Evolutionary conservation across 495 filamentous ascomycete genomes (phyloP), one percentile per base, ranked within the genome.

Genomic region (Neurospora sp.): DNA sequence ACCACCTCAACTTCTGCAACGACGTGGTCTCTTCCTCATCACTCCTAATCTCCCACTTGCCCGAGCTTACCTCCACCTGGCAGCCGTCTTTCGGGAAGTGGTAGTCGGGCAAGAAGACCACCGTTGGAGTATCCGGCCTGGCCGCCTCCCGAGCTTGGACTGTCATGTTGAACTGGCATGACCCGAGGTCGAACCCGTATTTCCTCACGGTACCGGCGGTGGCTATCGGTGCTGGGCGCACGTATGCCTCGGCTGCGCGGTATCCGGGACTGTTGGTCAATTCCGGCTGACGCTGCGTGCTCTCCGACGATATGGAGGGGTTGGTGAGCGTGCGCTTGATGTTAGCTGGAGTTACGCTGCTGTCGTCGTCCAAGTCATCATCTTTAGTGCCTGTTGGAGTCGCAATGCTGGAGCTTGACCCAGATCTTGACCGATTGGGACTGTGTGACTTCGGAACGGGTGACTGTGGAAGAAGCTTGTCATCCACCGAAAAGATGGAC

Each of bases 191-290:
- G 78, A 99, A 98, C 1, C 88, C 89, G 76, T 91, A 92, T 37
- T 85, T 82, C 11, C 83, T 76, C 40, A 97, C 82, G 14, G 83
- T 84, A 0, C 96, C 95, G 61, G 88, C 89, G 0, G 90, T 92
- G 53, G 83, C 84, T 70, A 97, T 90, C 0, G 96, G 94, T 41
- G 91, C 90, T 7, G 96, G 95, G 4, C 96, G 91, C 42, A 98
- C 87, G 73, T 91, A 98, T 7, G 96, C 96, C 78, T 98, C 94
- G 12, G 93, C 94, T 4, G 96, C 96, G 61, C 96, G 91, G 76
- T 90, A 95, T 1, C 95, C 94, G 5, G 90, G 89, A 14, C 86
- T 80, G 72, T 84, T 83, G 11, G 84, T 86, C 53, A 89, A 80
- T 72, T 89, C 85, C 10, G 85, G 82, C 70, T 86, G 81, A 31